Percentiles rank a stretch among this genome's conserved stretches.
These are phyloP conservation scores for Gautieria morchelliformis DNA, from an alignment of 768 basidiomycete species.

Conservation along the genomic window DNA sequence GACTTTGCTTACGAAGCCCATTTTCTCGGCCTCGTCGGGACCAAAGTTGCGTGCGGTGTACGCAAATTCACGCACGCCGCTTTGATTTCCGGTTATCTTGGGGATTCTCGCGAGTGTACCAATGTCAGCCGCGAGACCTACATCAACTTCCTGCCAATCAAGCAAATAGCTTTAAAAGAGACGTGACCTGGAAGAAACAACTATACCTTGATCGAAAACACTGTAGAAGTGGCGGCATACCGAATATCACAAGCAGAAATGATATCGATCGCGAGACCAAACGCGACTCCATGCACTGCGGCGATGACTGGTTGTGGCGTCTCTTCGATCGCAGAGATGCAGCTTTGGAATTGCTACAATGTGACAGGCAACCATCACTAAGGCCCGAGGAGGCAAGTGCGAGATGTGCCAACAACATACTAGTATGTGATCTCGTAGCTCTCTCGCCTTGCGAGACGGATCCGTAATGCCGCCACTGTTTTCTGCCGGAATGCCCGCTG, in stretches of 20 bases:
- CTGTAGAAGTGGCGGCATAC: slow-evolving; percentile 50
- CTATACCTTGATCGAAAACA: slow-evolving; percentile 63
- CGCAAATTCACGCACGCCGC: slow-evolving; percentile 63
- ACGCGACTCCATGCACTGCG: slow-evolving; percentile 64
- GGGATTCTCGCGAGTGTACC: slow-evolving; percentile 79
- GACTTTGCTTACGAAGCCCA: slow-evolving; percentile 70
- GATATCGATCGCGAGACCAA: slow-evolving; percentile 77
- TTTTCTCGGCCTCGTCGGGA: slow-evolving; percentile 49
- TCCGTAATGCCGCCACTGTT: slow-evolving; percentile 25
- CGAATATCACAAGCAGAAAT: slow-evolving; percentile 71
- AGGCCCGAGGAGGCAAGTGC: slow-evolving; percentile 9
- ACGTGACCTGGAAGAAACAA: not conserved
- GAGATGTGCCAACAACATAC: slow-evolving; percentile 15
- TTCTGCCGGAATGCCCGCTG: slow-evolving; percentile 7
- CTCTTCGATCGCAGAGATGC: slow-evolving; percentile 57
- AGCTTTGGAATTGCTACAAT: slow-evolving; percentile 49
- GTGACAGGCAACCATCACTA: not conserved
- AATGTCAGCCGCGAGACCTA: slow-evolving; percentile 82
- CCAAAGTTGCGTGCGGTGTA: slow-evolving; percentile 67
- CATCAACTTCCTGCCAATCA: slow-evolving; percentile 70
- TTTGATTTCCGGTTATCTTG: slow-evolving; percentile 67
- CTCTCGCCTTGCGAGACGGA: slow-evolving; percentile 41
- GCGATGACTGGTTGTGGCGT: slow-evolving; percentile 76
- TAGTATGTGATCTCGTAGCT: slow-evolving; percentile 35
- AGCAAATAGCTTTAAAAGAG: not conserved